Evolutionary conservation across 2,329 filamentous ascomycete genomes (phyloP), one percentile per base, ranked within the genome.

Genomic region (Phialemonium atrogriseum): DNA sequence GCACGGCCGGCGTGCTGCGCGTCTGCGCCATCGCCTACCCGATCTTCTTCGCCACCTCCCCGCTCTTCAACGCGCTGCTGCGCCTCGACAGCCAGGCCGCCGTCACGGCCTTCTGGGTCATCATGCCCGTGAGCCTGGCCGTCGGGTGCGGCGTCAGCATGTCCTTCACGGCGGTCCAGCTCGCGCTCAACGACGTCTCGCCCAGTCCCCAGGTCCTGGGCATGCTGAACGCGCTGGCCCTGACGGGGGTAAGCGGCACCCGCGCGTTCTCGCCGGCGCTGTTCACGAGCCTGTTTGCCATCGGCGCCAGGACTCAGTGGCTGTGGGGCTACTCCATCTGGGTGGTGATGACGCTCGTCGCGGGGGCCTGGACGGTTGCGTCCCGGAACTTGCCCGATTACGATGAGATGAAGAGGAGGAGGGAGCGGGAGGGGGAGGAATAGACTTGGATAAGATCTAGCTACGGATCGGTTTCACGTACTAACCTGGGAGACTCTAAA

Each of bases 111-210:
- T 84, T 86, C 49, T 86, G 80, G 75, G 47, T 68, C 3, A 28
- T 66, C 2, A 57, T 51, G 2, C 63, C 64, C 0, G 40, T 56
- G 1, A 30, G 55, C 8, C 50, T 78, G 9, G 57, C 61, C 0
- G n/a, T 83, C 0, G 79, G 77, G 0, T 68, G 68, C 10, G 75
- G 76, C 2, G 71, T 84, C 0, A 68, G 66, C 29, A 85, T 84
- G 80, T 63, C 68, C 2, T 83, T 81, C 48, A 87, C 80, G 1
- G 77, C 66, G 2, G 68, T 79, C 1, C 82, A 88, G 59, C 73
- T 89, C 7, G 75, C 76, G 1, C 49, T 89, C 19, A 89, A 89
- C 52, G 81, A 88, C 36, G 72, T 82, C 3, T 68, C 77, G 0
- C 84, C 84, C 0, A 73, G 66, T 8, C 68, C 73, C 2, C 61